Evolutionary conservation across 1,139 yeast species (phyloP).

Genomic region (Kodamaea plutei): DNA sequence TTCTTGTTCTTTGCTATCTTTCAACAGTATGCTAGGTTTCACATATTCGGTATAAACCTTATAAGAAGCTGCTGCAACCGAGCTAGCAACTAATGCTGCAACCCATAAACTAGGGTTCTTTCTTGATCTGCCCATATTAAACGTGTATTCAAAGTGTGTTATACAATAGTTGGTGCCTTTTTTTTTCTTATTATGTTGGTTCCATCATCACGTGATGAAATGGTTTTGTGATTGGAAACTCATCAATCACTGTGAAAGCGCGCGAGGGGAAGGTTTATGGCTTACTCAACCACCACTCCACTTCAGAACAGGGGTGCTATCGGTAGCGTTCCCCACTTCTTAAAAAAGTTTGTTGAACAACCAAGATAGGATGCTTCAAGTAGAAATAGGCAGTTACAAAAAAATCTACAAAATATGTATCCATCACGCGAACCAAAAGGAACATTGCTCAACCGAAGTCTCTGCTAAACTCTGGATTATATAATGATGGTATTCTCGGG

Average conservation of each 20-base stretch:
- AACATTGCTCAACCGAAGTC: slow-evolving; percentile 11
- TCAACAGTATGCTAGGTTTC: slow-evolving; percentile 1
- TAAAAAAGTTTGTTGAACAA: too few relatives aligned
- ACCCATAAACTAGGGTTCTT: slow-evolving; percentile 30
- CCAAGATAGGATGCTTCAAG: too few relatives aligned
- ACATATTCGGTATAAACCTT: slow-evolving; percentile 26
- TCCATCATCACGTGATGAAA: slow-evolving; percentile 1
- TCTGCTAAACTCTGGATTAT: slow-evolving; percentile 27
- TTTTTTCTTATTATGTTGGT: slow-evolving; percentile 2
- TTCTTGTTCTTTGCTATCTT: slow-evolving; percentile 5
- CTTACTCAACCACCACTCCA: too few relatives aligned
- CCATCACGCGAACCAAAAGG: slow-evolving; percentile 47
- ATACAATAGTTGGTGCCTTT: slow-evolving; percentile 1
- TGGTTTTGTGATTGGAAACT: too few relatives aligned
- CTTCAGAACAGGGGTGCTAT: too few relatives aligned
- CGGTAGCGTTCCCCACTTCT: too few relatives aligned
- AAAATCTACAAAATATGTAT: too few relatives aligned
- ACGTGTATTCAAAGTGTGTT: too few relatives aligned
- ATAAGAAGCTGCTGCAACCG: slow-evolving; percentile 35
- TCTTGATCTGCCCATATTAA: slow-evolving; percentile 5
- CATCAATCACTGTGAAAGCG: slow-evolving; percentile 2
- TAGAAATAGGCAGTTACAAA: too few relatives aligned
- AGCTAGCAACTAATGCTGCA: slow-evolving; percentile 36
- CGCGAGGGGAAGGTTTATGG: too few relatives aligned
- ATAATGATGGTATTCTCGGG: slow-evolving; percentile 29